Evolutionary conservation across 768 basidiomycete species (phyloP), one percentile per base, ranked within the genome.

Genomic region (Cyclocybe cylindracea): DNA sequence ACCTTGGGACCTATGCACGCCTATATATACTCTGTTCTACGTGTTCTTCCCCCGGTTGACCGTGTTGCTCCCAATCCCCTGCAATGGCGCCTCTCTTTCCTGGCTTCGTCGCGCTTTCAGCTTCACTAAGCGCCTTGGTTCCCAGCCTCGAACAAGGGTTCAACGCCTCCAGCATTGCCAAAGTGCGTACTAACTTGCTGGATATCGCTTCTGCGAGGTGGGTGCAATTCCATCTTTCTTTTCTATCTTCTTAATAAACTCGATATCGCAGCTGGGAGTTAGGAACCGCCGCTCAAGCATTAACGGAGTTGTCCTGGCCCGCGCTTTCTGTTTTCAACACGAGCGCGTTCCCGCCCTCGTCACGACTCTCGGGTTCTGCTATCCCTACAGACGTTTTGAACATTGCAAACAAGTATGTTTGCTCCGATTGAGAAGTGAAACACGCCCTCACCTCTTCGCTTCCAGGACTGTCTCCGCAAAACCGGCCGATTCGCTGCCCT

Each of bases 251-350:
- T 32, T 39, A 10, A 7, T 36, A 18, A 14, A 50, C 32, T 24
- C 45, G 24, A 19, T 47, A 24, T 37, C 24, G n/a, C 35, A 84
- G 82, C 55, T 85, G 85, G 85, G 83, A 84, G 57, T 60, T 79
- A 39, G 85, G 84, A 6, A 79, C 76, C n/a, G 73, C 76, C 35
- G 69, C 78, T n/a, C 73, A 85, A 61, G 79, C 83, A 10, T 60
- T 85, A 43, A 74, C 76, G 10, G 84, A 86, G 61, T 64, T 77
- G 31, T 70, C 75, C 35, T 77, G 76, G 67, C 78, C 81, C 5
- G 50, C 65, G 6, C 62, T 83, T 35, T 78, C 83, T 16, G 78
- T 82, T 13, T 84, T 81, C 58, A 63, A 67, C 39, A 43, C 67
- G n/a, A 62, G 59, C 40, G 68, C 75, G 6, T 68, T 77, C 35